Evolutionary conservation across 2,329 filamentous ascomycete species (phyloP).

Genomic region (Fusarium verticillioides): DNA sequence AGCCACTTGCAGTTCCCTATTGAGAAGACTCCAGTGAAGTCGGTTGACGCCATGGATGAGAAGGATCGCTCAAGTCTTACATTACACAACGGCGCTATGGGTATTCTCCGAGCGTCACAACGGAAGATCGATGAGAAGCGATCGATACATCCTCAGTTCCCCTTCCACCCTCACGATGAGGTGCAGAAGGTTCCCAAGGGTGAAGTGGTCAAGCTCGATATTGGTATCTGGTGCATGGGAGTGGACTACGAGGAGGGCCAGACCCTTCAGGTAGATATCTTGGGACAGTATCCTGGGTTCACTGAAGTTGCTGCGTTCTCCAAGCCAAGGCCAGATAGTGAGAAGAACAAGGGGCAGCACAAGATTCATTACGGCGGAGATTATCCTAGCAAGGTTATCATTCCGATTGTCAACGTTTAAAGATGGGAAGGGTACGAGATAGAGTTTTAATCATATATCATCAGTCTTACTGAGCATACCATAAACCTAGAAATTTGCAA

Average conservation of each 20-base stretch:
- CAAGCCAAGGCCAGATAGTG: conserved; percentile 9
- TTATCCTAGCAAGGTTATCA: conserved; percentile 32
- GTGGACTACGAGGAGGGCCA: conserved; percentile 10
- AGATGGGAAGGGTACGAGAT: not conserved
- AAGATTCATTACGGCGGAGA: conserved; percentile 33
- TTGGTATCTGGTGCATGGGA: conserved; percentile 22
- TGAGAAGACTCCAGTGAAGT: conserved; percentile 12
- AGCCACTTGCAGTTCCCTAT: conserved; percentile 19
- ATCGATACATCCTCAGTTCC: conserved; percentile 12
- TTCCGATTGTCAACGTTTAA: conserved; percentile 26
- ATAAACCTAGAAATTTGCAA: not conserved
- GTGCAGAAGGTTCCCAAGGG: conserved; percentile 12
- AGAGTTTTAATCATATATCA: not conserved
- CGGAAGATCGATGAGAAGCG: conserved; percentile 6
- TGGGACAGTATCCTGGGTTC: conserved; percentile 16
- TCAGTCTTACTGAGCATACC: not conserved
- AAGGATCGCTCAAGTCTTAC: conserved; percentile 16
- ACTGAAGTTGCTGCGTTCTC: conserved; percentile 12
- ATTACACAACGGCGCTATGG: conserved; percentile 16
- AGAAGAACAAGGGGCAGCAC: conserved; percentile 21
- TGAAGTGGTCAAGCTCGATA: conserved; percentile 20
- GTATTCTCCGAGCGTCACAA: conserved; percentile 10
- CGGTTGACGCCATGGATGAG: conserved; percentile 1
- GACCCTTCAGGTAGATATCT: conserved; percentile 5
- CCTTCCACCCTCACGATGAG: conserved; percentile 19